Evolutionary conservation across 495 filamentous ascomycete genomes (phyloP), one percentile per base, ranked within the genome.

Genomic region (Acidiella bohemica): DNA sequence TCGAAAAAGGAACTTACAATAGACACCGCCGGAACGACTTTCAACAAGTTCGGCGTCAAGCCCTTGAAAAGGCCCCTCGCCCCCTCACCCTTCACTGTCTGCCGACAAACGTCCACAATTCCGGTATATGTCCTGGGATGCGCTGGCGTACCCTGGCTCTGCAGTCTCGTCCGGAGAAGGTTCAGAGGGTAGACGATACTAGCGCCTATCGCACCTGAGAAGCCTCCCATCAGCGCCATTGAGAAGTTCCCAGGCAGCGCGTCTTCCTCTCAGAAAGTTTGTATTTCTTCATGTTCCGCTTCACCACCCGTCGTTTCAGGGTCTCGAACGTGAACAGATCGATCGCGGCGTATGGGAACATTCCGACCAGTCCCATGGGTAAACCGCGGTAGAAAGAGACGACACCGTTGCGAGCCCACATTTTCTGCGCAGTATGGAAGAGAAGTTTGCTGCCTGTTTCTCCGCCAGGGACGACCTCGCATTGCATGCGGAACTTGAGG

Each of bases 271-370:
- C 57, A 14, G 70, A 63, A 22, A 30, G n/a, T 17, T 29, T 20
- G 32, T 45, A 34, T 9, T 30, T 9, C 23, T 69, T 72, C n/a
- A 84, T 84, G 50, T 85, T 80, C 30, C 76, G 75, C 8, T 64
- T 65, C 2, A 76, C 64, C 41, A 93, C 71, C 5, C 64, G 65
- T 22, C 72, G 72, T 65, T 99, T 99, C 40, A 93, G 67, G 35
- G 86, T 76, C 60, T 99, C 90, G 50, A 95, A 99, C 0, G 83
- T 94, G 28, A 83, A 81, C 44, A 99, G 75, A 56, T 99, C 90
- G 58, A 99, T 90, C 26, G 90, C 92, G 24, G 84, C 84, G 60
- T 99, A 99, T 1, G 90, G 90, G 54, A 96, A 96, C 77, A 96
- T 93, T 56, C 90, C 90, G 36, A 93, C 55, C 2, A 99, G 68